Percentiles rank a stretch among this genome's conserved stretches.
These are phyloP conservation scores for Xylaria sp. DNA, from an alignment of 2,329 filamentous ascomycete species.

Conservation along the genomic window DNA sequence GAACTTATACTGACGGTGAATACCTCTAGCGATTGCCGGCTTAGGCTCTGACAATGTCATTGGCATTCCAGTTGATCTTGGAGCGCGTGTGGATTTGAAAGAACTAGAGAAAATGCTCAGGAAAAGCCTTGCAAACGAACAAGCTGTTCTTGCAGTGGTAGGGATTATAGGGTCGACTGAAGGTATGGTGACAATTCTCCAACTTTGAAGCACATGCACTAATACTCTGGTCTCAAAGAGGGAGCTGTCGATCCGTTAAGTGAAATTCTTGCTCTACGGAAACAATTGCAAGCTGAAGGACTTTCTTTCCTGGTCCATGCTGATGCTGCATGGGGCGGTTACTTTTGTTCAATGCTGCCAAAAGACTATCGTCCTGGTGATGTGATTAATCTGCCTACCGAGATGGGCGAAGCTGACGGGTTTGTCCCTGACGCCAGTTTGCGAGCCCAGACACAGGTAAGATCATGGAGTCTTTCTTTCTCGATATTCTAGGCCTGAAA, in stretches of 20 bases:
- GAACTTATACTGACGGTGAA: not conserved
- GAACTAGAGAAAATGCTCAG: constrained; percentile 50
- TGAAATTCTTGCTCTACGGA: constrained; percentile 53
- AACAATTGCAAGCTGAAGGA: constrained; percentile 55
- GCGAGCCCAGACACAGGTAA: constrained; percentile 50
- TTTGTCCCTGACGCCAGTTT: constrained; percentile 53
- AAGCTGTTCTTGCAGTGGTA: constrained; percentile 56
- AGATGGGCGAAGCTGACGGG: constrained; percentile 45
- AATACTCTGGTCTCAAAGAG: constrained; percentile 45
- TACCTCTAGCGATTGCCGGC: constrained; percentile 54
- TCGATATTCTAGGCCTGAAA: not conserved
- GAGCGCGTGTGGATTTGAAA: constrained; percentile 53
- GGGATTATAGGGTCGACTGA: constrained; percentile 61
- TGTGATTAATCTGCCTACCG: constrained; percentile 44
- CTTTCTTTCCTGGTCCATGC: constrained; percentile 60
- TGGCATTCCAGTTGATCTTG: constrained; percentile 54
- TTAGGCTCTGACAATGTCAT: constrained; percentile 57
- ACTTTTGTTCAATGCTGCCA: constrained; percentile 59
- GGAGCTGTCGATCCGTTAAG: constrained; percentile 57
- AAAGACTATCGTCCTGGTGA: constrained; percentile 47
- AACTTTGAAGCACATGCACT: not conserved
- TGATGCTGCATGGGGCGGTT: constrained; percentile 63
- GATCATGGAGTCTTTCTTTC: not conserved
- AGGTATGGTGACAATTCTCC: constrained; percentile 38
- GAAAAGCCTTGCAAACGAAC: constrained; percentile 46